Evolutionary conservation across 2,329 filamentous ascomycete species (phyloP).

Genomic region (Aureobasidium sp.): DNA sequence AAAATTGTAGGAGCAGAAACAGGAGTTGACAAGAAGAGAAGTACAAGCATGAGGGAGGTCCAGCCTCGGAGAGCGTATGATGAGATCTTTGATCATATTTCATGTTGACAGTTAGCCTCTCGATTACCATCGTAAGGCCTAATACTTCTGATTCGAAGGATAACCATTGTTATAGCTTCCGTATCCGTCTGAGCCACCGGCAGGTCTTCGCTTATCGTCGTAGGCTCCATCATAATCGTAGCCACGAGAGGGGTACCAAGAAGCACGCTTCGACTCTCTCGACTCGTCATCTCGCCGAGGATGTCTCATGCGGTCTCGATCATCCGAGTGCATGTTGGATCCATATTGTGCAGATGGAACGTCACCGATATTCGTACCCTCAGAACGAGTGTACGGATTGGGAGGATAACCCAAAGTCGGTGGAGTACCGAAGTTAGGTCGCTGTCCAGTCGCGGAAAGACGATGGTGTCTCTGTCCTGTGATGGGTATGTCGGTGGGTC

Average conservation of each 20-base stretch:
- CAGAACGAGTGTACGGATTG: constrained; percentile 23
- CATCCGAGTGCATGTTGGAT: constrained; percentile 24
- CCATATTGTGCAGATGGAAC: constrained; percentile 23
- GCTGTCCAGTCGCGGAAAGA: constrained; percentile 16
- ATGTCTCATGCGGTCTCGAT: constrained; percentile 17
- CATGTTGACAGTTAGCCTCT: too few relatives aligned
- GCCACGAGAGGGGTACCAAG: constrained; percentile 7
- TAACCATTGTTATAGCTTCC: constrained; percentile 14
- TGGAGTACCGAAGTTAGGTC: constrained; percentile 2
- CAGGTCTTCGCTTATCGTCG: constrained; percentile 13
- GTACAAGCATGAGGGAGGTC: too few relatives aligned
- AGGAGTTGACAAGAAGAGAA: too few relatives aligned
- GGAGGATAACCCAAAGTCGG: constrained; percentile 16
- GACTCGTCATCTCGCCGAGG: constrained; percentile 9
- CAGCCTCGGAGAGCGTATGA: too few relatives aligned
- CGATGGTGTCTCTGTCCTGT: constrained; percentile 20
- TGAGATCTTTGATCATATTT: not conserved
- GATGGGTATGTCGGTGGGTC: constrained; percentile 22
- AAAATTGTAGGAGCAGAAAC: too few relatives aligned
- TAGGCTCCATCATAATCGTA: constrained; percentile 9
- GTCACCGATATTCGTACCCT: constrained; percentile 25
- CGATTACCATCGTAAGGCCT: not conserved
- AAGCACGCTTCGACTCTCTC: not conserved
- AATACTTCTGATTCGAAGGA: constrained; percentile 8
- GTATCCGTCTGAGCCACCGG: constrained; percentile 19